phyloP scores from a whole-genome alignment of 495 filamentous ascomycete species.

The Neurospora tetraspora region DNA sequence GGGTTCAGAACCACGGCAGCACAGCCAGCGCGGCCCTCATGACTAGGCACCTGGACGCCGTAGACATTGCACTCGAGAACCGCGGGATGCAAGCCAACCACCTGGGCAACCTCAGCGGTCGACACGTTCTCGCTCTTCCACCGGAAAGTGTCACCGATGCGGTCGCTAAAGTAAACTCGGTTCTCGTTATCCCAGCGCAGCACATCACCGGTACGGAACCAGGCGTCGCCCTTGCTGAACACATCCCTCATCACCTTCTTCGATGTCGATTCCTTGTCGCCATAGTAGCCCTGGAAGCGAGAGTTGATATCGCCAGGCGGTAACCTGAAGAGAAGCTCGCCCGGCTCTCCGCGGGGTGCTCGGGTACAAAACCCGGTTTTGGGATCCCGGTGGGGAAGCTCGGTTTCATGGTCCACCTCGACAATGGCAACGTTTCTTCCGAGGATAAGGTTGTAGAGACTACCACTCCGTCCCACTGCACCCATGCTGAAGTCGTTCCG shows the following conservation, averaged over 20 bases:
- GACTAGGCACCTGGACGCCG: conserved; percentile 69
- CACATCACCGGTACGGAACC: conserved; percentile 80
- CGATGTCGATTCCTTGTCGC: conserved; percentile 62
- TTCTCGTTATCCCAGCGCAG: conserved; percentile 62
- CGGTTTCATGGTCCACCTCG: conserved; percentile 61
- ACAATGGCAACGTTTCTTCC: conserved; percentile 47
- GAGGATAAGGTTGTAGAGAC: conserved; percentile 46
- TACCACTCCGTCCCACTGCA: conserved; percentile 72
- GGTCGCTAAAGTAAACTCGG: conserved; percentile 75
- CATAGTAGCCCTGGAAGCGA: conserved; percentile 81
- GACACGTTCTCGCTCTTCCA: conserved; percentile 95
- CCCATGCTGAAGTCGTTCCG: conserved; percentile 68
- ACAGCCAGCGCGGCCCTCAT: conserved; percentile 83
- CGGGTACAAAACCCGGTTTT: conserved; percentile 61
- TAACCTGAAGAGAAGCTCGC: conserved; percentile 70
- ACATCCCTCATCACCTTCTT: conserved; percentile 75
- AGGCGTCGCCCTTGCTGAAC: conserved; percentile 71
- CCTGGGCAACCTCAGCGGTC: conserved; percentile 72
- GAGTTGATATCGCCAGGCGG: conserved; percentile 52
- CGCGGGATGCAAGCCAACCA: conserved; percentile 54
- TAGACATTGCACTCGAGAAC: conserved; percentile 82
- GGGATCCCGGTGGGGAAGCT: conserved; percentile 59
- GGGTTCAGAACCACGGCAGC: conserved; percentile 53
- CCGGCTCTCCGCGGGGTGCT: conserved; percentile 52
- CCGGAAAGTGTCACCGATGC: conserved; percentile 87